Evolutionary conservation across 75 land plant species (phyloP).

Genomic region (Picea sitchensis): DNA sequence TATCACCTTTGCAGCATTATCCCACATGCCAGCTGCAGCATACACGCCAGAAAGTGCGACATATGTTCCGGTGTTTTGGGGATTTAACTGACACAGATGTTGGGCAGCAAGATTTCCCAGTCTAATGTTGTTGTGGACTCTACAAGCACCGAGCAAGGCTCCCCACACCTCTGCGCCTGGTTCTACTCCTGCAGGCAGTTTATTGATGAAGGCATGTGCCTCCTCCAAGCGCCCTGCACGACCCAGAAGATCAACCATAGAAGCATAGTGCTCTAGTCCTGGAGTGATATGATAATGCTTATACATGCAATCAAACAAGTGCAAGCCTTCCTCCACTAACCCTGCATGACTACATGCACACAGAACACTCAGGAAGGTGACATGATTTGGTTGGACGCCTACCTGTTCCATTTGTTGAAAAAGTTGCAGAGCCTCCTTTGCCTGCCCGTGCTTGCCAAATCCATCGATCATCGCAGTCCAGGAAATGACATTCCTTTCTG

Average conservation of each 20-base stretch:
- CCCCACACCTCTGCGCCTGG: slow-evolving; percentile 49
- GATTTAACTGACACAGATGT: slow-evolving; percentile 35
- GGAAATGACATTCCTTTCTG: slow-evolving; percentile 39
- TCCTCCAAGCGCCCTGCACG: slow-evolving; percentile 47
- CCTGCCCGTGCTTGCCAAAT: slow-evolving; percentile 22
- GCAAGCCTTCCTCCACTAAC: slow-evolving; percentile 52
- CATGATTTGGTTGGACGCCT: slow-evolving; percentile 47
- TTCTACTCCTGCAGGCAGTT: slow-evolving; percentile 32
- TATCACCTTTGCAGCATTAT: slow-evolving; percentile 39
- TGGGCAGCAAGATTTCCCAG: slow-evolving; percentile 42
- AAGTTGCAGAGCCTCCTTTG: slow-evolving; percentile 37
- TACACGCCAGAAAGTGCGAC: slow-evolving; percentile 49
- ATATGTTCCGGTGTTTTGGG: slow-evolving; percentile 41
- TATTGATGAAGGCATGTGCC: slow-evolving; percentile 42
- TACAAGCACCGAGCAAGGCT: slow-evolving; percentile 44
- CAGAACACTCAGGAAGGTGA: slow-evolving; percentile 57
- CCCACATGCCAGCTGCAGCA: slow-evolving; percentile 43
- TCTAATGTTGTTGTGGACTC: slow-evolving; percentile 36
- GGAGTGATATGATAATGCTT: slow-evolving; percentile 26
- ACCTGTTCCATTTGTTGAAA: slow-evolving; percentile 40
- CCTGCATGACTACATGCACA: slow-evolving; percentile 65
- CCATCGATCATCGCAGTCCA: slow-evolving; percentile 57
- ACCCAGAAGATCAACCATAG: slow-evolving; percentile 65
- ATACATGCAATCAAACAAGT: slow-evolving; percentile 35
- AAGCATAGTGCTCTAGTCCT: slow-evolving; percentile 56